phyloP scores from a whole-genome alignment of 768 basidiomycete genomes.

The Cyclocybe aegerita region DNA sequence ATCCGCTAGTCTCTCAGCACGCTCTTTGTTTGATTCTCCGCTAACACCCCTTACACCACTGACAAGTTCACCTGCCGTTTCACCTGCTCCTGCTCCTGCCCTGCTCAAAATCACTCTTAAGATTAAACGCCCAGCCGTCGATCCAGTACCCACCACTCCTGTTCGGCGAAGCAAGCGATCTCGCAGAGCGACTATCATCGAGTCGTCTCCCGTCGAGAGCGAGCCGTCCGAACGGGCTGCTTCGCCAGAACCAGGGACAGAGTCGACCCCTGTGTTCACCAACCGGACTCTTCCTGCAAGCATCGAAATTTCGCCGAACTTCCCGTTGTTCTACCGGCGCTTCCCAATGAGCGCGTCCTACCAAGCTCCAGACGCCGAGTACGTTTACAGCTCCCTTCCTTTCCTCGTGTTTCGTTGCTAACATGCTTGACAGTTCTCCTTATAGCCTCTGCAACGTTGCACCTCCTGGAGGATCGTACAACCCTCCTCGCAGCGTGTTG shows the following conservation, averaged over 20 bases:
- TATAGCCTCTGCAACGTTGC: slow-evolving; percentile 30
- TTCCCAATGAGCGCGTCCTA: slow-evolving; percentile 67
- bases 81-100: slow-evolving; percentile 8
- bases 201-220: slow-evolving; percentile 7
- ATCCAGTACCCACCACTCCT: slow-evolving; percentile 8
- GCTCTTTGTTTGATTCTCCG: neutral
- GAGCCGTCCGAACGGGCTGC: neutral
- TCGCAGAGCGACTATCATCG: slow-evolving; percentile 10
- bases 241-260: slow-evolving; percentile 1
- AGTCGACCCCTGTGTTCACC: slow-evolving; percentile 19
- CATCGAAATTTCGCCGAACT: slow-evolving; percentile 46
- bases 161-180: slow-evolving; percentile 21
- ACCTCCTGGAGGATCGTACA: slow-evolving; percentile 53
- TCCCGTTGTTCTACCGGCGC: slow-evolving; percentile 66
- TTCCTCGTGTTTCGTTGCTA: neutral
- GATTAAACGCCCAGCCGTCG: slow-evolving; percentile 12
- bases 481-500: slow-evolving; percentile 55
- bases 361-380: slow-evolving; percentile 38
- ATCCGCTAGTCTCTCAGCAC: neutral
- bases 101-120: slow-evolving; percentile 17
- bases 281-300: slow-evolving; percentile 51
- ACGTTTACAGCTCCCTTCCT: slow-evolving; percentile 15
- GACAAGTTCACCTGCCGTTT: slow-evolving; percentile 25
- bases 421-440: slow-evolving; percentile 29
- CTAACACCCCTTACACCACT: slow-evolving; percentile 22